A percentile compares a stretch with the other conserved stretches of the same genome.
Evolutionary conservation across 176 grass and related monocot genomes (phyloP).

Genomic region (Zea luxurians): DNA sequence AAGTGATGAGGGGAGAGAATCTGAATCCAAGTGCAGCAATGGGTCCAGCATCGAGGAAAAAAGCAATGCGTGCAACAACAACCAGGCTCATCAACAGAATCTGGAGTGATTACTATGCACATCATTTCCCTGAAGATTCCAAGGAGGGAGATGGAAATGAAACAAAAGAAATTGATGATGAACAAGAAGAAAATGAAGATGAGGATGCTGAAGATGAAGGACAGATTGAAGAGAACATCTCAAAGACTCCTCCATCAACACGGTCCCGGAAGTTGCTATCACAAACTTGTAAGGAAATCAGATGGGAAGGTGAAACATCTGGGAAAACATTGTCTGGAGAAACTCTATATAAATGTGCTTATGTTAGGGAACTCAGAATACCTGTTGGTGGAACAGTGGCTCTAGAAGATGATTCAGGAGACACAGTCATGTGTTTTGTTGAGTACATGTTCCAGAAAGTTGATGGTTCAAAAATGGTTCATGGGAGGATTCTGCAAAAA

Average conservation of each 20-base stretch:
- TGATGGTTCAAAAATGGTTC: constrained; percentile 72
- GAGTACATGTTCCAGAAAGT: constrained; percentile 91
- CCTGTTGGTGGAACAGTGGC: constrained; percentile 49
- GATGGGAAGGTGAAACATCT: constrained; percentile 61
- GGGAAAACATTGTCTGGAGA: constrained; percentile 64
- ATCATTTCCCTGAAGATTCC: constrained; percentile 80
- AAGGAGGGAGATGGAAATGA: constrained; percentile 59
- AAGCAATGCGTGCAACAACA: constrained; percentile 95
- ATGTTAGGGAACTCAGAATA: constrained; percentile 61
- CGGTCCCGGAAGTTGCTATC: constrained; percentile 51
- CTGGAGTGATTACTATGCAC: constrained; percentile 85
- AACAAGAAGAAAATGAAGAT: constrained; percentile 72
- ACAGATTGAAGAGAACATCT: constrained; percentile 39
- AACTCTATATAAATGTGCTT: constrained; percentile 54
- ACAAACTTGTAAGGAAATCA: constrained; percentile 56
- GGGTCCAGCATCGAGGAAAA: constrained; percentile 58
- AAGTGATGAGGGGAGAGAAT: constrained; percentile 66
- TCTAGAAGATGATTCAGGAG: constrained; percentile 74
- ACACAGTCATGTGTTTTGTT: constrained; percentile 66
- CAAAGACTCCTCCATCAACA: constrained; percentile 42
- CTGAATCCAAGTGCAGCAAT: constrained; percentile 85
- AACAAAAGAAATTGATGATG: constrained; percentile 72
- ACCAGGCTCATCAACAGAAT: constrained; percentile 81
- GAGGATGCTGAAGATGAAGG: constrained; percentile 67
- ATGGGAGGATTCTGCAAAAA: constrained; percentile 74